Percentiles rank a stretch among this genome's conserved stretches.
Conservation (phyloP, 1,284 basidiomycete genomes). For the Cutaneotrichosporon dermatis region DNA sequence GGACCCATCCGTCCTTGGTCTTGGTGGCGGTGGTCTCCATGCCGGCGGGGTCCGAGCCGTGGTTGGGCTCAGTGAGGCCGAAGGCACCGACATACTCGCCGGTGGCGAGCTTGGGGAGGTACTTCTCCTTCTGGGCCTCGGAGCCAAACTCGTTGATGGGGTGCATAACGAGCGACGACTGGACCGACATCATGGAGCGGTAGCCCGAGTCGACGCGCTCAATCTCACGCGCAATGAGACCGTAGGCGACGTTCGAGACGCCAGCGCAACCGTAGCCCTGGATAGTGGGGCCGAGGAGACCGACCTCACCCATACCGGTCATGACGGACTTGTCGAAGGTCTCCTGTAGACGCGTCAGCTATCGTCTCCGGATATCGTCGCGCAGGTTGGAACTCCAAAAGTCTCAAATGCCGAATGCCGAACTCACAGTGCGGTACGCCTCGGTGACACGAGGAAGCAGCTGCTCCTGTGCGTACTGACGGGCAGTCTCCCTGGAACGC, state of each 20-base stretch:
- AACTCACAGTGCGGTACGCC: conserved; percentile 79
- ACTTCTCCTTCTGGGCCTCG: conserved; percentile 85
- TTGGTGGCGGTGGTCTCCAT: conserved; percentile 94
- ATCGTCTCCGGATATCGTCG: too few species aligned
- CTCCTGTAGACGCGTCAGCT: conserved; percentile 41
- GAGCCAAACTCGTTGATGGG: conserved; percentile 88
- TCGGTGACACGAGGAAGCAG: conserved; percentile 78
- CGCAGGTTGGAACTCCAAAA: neutral
- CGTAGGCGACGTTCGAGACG: conserved; percentile 86
- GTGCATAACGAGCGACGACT: conserved; percentile 96
- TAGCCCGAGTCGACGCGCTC: conserved; percentile 94
- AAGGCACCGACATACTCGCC: conserved; percentile 91
- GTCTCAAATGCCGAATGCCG: neutral
- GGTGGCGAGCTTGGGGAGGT: conserved; percentile 67
- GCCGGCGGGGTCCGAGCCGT: conserved; percentile 86
- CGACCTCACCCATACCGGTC: conserved; percentile 87
- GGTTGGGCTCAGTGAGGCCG: conserved; percentile 92
- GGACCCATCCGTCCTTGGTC: conserved; percentile 71
- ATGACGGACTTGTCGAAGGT: conserved; percentile 78
- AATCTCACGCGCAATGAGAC: conserved; percentile 87
- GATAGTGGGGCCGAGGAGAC: conserved; percentile 86
- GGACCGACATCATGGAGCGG: conserved; percentile 90
- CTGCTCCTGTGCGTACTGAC: conserved; percentile 77
- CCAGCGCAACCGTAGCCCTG: conserved; percentile 92
- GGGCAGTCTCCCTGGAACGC: conserved; percentile 66